Evolutionary conservation across 2,329 filamentous ascomycete genomes (phyloP), one percentile per base, ranked within the genome.

Genomic region (Diaporthe eres): DNA sequence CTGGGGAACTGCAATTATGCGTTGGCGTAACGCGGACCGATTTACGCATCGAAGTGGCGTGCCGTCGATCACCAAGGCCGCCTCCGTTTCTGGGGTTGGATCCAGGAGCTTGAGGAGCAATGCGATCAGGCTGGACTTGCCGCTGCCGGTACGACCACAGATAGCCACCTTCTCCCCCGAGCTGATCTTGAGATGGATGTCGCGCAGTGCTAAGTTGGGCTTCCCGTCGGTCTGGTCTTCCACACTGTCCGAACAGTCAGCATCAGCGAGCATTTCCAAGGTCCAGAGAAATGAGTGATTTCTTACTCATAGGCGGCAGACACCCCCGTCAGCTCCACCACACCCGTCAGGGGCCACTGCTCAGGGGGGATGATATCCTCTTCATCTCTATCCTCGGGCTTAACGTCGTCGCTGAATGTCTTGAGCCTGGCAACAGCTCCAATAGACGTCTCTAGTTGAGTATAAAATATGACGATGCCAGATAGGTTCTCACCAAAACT

Each of bases 1-100:
- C 79, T 91, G 89, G 0, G 89, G 88, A 1, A 91, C 82, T 7
- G 87, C 87, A 19, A 89, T 87, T 57, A 91, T 81, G 1, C 85
- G 86, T 51, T 85, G 81, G 7, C 89, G 86, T 0, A 91, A 82
- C 0, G 81, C 80, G 0, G 81, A 31, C 2, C 88, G 85, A 65
- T 87, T 79, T 10, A 91, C 81, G 1, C 75, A 74, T 28, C 80
- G 53, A 2, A 87, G 81, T 0, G 82, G 79, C 0, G 86, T 74
- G 37, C 78, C 82, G 75, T 90, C 88, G 17, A 90, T 87, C 0
- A 79, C 75, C 22, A 89, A 85, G n/a, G 81, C 79, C 6, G 67
- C 42, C 0, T 72, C 44, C 0, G 77, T 78, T 1, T 72, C 78
- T 0, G 82, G 72, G 0, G 84, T 60, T 2, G 85, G 85, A 28